phyloP scores from a whole-genome alignment of 2,329 filamentous ascomycete species.

The Dactylellina parvicollis region DNA sequence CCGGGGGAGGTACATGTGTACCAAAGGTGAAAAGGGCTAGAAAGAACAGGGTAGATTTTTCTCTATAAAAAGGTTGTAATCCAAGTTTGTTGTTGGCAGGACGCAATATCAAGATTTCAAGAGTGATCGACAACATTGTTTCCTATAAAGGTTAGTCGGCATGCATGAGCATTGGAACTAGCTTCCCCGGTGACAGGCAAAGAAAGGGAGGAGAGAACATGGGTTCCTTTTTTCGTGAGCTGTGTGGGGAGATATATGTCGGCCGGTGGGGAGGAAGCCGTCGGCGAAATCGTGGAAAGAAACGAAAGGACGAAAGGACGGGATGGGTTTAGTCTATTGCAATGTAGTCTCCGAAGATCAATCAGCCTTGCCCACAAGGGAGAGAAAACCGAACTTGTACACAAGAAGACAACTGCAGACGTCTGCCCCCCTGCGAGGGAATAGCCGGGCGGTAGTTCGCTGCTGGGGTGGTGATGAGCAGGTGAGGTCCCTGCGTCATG shows the following conservation, averaged over 20 bases:
- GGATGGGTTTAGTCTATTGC: constrained; percentile 1
- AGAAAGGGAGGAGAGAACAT: constrained; percentile 1
- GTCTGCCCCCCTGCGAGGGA: constrained; percentile 7
- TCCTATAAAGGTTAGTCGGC: constrained; percentile 29
- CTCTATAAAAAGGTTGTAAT: background rate
- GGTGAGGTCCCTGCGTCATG: constrained; percentile 52
- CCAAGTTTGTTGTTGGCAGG: constrained; percentile 16
- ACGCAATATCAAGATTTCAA: constrained; percentile 46
- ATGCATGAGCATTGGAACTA: constrained; percentile 38
- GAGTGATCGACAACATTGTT: constrained; percentile 29
- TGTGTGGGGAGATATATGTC: constrained; percentile 4
- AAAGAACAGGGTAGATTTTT: constrained; percentile 1
- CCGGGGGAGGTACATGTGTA: constrained; percentile 3
- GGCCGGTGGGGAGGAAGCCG: background rate
- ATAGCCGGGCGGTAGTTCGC: constrained; percentile 27
- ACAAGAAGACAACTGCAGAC: constrained; percentile 7
- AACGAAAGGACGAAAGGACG: background rate
- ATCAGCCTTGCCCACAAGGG: constrained; percentile 36
- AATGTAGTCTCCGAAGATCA: constrained; percentile 18
- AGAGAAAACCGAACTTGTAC: background rate
- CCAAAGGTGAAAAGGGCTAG: background rate
- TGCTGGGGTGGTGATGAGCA: constrained; percentile 9
- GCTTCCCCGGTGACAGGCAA: constrained; percentile 50
- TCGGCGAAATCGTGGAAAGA: constrained; percentile 8
- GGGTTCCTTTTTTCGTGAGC: background rate